phyloP scores from a whole-genome alignment of 83 land plant genomes.

The Thuja plicata region DNA sequence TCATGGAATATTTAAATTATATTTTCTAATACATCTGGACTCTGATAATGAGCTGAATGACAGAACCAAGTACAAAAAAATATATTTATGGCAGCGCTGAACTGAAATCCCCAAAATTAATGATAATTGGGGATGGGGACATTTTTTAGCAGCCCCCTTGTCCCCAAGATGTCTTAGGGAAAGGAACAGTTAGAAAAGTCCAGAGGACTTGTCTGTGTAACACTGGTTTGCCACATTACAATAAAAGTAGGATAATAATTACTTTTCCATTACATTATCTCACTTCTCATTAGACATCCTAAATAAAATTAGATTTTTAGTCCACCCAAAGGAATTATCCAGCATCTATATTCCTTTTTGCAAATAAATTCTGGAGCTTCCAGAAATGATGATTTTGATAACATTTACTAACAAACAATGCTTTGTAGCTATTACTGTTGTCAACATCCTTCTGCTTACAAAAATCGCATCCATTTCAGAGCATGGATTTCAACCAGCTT shows the following conservation, averaged over 20 bases:
- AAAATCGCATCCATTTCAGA: neutral
- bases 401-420: neutral
- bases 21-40: no score
- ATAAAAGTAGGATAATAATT: neutral
- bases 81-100: no score
- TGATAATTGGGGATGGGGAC: no score
- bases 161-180: neutral
- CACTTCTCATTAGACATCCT: neutral
- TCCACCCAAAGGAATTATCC: neutral
- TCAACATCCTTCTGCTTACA: neutral
- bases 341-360: neutral
- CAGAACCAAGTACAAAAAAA: no score
- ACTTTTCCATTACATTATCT: neutral
- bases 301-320: neutral
- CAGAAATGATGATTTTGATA: neutral
- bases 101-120: no score
- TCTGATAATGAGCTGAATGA: no score
- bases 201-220: no score
- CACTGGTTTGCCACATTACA: neutral
- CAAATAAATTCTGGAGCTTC: neutral
- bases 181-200: neutral
- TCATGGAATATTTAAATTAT: no score
- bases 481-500: neutral
- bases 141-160: neutral
- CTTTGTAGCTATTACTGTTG: neutral